Evolutionary conservation across 2,329 filamentous ascomycete species (phyloP).

Genomic region (Penicillium sp.): DNA sequence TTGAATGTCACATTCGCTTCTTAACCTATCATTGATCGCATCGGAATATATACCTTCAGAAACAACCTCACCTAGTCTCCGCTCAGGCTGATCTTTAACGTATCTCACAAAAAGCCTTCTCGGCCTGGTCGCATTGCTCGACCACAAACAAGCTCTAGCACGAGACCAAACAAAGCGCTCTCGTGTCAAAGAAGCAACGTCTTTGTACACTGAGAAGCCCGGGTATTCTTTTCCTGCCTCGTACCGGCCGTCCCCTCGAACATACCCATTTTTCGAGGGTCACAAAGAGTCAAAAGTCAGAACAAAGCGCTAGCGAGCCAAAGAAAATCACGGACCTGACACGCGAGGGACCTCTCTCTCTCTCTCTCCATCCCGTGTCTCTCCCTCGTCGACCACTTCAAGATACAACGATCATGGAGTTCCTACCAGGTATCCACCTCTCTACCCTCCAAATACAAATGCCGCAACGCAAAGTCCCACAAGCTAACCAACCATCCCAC

Average conservation of each 20-base stretch:
- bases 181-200: not conserved
- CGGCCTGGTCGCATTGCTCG: not conserved
- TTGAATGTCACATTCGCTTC: not conserved
- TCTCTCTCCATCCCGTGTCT: not conserved
- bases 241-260: not conserved
- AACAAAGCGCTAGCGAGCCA: not conserved
- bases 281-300: not conserved
- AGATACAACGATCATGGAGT: slow-evolving; percentile 13
- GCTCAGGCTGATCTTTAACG: not conserved
- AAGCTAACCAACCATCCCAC: slow-evolving; percentile 5
- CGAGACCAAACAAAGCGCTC: not conserved
- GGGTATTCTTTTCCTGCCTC: not conserved
- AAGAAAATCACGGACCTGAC: not conserved
- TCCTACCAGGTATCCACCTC: slow-evolving; percentile 17
- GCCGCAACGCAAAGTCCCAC: not conserved
- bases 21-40: not conserved
- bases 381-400: not conserved
- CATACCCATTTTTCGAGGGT: not conserved
- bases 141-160: not conserved
- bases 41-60: not conserved
- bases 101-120: not conserved
- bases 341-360: not conserved
- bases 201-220: not conserved
- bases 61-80: not conserved
- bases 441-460: not conserved